Base-by-base conservation (phyloP, 2,329 filamentous ascomycete species). In the Beauveria brongniartii region DNA sequence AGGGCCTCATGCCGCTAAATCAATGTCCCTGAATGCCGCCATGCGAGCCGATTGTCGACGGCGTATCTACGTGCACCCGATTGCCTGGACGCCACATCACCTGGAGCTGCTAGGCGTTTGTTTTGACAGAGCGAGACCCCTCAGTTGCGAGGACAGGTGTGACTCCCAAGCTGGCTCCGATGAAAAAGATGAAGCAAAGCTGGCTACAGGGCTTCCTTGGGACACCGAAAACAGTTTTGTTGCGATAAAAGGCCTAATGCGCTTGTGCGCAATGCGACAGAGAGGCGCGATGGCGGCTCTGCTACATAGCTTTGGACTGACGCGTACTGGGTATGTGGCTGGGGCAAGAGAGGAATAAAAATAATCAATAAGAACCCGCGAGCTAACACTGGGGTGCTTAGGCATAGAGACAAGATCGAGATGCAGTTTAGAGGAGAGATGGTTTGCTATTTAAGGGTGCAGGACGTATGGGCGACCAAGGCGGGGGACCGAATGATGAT, bases 51-150 rank as follows among this genome's bases (percentile, higher is more conserved):
- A 57, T 28, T 50, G 20, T 41, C 18, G 20, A 14, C 44, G 14
- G 40, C 28, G 43, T 50, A 30, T 50, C n/a, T 57, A 57, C 28
- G 55, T 57, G 30, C 55, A 57, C 30, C 55, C 55, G 22, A 48
- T 40, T 26, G 55, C 55, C 43, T 50, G 22, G 55, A 50, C 44
- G 28, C 28, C 5, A 41, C 44, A 28, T 30, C 43, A 57, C 22
- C 55, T 41, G 7, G n/a, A 57, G 44, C 55, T 57, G 9, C 55
- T 57, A 9, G 30, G 44, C 30, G 55, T 50, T 28, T 12, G n/a
- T 30, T 57, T 57, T 50, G 2, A 41, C 22, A 56, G 22, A 24
- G 54, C 12, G 28, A 56, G 37, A 47, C 41, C 41, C 34, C 43
- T 56, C 12, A 18, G 20, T 22, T 20, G 20, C 54, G 16, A 37